Base-by-base conservation (phyloP, 78 protist species). In the Chrysochromulina tobinii region DNA sequence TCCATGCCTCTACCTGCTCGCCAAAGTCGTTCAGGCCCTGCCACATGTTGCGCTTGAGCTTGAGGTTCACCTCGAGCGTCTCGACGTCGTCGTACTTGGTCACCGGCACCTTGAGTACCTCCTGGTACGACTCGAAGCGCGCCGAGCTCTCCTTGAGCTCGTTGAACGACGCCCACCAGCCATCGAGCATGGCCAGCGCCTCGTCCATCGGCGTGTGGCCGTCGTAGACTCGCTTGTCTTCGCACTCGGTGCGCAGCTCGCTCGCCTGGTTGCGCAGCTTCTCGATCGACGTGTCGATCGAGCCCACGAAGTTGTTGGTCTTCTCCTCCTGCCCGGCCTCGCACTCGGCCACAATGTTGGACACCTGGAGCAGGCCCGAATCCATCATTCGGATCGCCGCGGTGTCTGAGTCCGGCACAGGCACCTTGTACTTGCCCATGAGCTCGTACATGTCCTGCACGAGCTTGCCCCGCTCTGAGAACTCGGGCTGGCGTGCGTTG, bases 1-100 rank as follows among this genome's bases (percentile, higher is more conserved):
- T 4, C 92, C 93, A 94, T 50, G 53, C 64, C 51, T 7, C 77
- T 15, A 27, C 25, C 61, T 87, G 50, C 55, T 3, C 50, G 20
- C 64, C 53, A 93, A 93, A 94, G 58, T 94, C 94, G 3, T n/a
- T 5, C 8, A 84, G 84, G 21, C 69, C 1, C 3, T 23, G 38
- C 94, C 93, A 94, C 54, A 94, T 59, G 14, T 3, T 12, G 38
- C 12, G 14, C 89, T 94, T 94, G 85, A 73, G 18, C 27, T 18
- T 1, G 51, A 81, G 5, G 21, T 50, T 87, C 25, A 54, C 79
- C 27, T 1, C 61, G 25, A 9, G 21, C 5, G 9, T 1, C 17
- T 69, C 91, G 17, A 54, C 66, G 25, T 81, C 89, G 51, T 61
- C 95, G 61, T 51, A 51, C 48, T 21, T 3, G 54, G 81, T 25